phyloP scores from a whole-genome alignment of 2,329 filamentous ascomycete genomes.

The Cladosporium halotolerans region DNA sequence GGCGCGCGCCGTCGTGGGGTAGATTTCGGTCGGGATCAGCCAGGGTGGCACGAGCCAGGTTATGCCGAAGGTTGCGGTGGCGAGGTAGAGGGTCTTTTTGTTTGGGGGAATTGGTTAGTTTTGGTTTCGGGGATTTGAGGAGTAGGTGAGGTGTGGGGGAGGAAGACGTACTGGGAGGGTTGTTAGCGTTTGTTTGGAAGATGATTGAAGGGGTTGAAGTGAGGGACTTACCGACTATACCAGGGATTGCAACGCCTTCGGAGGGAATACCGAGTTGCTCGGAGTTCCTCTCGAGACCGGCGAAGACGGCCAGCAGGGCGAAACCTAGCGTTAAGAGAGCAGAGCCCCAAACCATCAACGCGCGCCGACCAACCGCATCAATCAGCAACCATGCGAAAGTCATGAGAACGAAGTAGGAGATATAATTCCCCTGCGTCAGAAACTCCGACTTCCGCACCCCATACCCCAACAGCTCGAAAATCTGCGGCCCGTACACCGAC shows the following conservation, averaged over 20 bases:
- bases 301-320: constrained; percentile 47
- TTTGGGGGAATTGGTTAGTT: too few species aligned
- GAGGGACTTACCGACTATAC: constrained; percentile 34
- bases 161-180: background rate
- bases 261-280: constrained; percentile 34
- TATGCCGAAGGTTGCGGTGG: constrained; percentile 56
- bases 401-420: constrained; percentile 57
- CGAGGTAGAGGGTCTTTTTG: constrained; percentile 48
- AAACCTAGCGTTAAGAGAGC: constrained; percentile 45
- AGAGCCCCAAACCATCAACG: constrained; percentile 49
- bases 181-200: background rate
- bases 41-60: constrained; percentile 55
- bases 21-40: constrained; percentile 56
- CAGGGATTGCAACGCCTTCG: constrained; percentile 43
- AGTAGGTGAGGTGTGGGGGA: too few species aligned
- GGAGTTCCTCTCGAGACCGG: constrained; percentile 41
- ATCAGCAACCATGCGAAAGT: constrained; percentile 56
- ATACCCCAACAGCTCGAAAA: constrained; percentile 57
- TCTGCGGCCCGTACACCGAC: constrained; percentile 58
- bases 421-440: constrained; percentile 55
- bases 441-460: constrained; percentile 46
- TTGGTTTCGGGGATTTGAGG: too few species aligned
- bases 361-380: constrained; percentile 49
- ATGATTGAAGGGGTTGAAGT: too few species aligned
- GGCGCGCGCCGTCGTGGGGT: constrained; percentile 48